Percentiles rank a stretch among this genome's conserved stretches.
Conservation (phyloP, 164 flowering plant genomes). For the Houttuynia cordata region DNA sequence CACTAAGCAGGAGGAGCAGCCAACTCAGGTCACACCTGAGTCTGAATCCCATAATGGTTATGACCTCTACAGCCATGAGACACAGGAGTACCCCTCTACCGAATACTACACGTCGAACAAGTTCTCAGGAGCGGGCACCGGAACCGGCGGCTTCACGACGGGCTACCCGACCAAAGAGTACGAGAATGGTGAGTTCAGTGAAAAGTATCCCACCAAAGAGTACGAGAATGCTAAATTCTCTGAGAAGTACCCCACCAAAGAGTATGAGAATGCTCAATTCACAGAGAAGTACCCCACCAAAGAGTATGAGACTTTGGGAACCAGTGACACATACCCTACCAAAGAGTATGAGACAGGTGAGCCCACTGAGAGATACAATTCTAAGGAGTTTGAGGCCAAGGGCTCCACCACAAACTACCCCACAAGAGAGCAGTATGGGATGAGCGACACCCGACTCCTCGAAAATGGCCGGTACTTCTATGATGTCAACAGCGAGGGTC, state of each 20-base stretch:
- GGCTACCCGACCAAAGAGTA: background rate
- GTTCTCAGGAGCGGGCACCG: background rate
- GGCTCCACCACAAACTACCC: conserved; percentile 6
- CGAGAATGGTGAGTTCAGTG: background rate
- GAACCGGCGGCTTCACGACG: background rate
- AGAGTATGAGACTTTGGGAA: background rate
- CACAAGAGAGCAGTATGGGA: conserved; percentile 16
- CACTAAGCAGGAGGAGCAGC: too few species aligned
- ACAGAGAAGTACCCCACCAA: background rate
- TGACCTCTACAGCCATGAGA: conserved; percentile 38
- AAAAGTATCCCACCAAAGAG: background rate
- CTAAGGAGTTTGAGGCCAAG: conserved; percentile 5
- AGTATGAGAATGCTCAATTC: conserved; percentile 1
- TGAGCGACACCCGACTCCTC: conserved; percentile 42
- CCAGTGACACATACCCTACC: background rate
- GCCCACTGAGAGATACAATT: conserved; percentile 1
- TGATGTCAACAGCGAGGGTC: conserved; percentile 20
- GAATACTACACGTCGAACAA: conserved; percentile 1
- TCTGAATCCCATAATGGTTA: conserved; percentile 26
- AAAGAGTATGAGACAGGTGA: conserved; percentile 1
- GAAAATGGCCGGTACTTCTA: conserved; percentile 47
- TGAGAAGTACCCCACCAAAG: background rate
- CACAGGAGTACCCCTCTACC: conserved; percentile 12
- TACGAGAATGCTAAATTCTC: background rate
- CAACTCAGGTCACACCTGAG: conserved; percentile 7